Evolutionary conservation across 345 rosid genomes (phyloP).

Genomic region (Pistacia atlantica): DNA sequence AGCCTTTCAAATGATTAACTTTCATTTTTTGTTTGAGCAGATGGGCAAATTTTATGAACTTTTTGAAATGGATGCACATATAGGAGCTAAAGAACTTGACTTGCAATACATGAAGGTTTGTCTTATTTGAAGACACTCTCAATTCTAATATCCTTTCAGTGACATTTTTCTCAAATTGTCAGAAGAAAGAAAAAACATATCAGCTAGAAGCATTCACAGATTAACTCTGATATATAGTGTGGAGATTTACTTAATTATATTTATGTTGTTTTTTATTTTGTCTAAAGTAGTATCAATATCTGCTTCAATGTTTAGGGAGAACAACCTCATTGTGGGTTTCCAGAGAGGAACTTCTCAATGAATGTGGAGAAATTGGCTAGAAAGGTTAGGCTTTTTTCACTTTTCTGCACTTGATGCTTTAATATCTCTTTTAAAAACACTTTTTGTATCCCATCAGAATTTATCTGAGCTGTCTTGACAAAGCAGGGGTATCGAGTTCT

Average conservation of each 20-base stretch:
- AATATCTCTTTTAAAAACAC: conserved; percentile 15
- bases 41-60: conserved; percentile 99
- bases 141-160: neutral
- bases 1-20: conserved; percentile 9
- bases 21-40: conserved; percentile 39
- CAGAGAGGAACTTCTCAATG: conserved; percentile 88
- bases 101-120: conserved; percentile 97
- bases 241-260: conserved; percentile 5
- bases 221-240: neutral
- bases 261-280: neutral
- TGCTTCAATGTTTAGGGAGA: conserved; percentile 63
- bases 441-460: conserved; percentile 20
- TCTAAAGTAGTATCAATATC: conserved; percentile 7
- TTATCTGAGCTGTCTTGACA: conserved; percentile 28
- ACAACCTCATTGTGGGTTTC: conserved; percentile 99
- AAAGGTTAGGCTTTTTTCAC: conserved; percentile 58
- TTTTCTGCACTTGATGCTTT: conserved; percentile 12
- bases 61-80: conserved; percentile 99
- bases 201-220: neutral
- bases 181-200: neutral
- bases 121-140: conserved; percentile 11
- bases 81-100: conserved; percentile 90
- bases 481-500: conserved; percentile 96
- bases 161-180: neutral
- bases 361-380: conserved; percentile 87